phyloP scores from a whole-genome alignment of 495 filamentous ascomycete species.

The Trichoderma orchidacearum region DNA sequence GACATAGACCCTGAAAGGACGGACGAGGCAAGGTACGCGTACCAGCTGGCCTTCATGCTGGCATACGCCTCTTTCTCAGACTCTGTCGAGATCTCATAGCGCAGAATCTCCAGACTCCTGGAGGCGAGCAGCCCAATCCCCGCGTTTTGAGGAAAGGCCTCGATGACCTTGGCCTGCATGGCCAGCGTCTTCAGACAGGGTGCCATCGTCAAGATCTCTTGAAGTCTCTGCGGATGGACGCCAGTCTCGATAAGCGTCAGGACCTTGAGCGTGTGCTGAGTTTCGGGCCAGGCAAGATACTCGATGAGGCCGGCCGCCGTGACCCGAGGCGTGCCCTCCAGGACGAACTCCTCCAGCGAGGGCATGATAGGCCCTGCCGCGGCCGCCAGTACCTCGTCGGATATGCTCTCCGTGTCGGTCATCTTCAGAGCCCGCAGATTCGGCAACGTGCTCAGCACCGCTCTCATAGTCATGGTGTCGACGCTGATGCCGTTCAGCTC shows the following conservation, averaged over 20 bases:
- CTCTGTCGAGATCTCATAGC: constrained; percentile 68
- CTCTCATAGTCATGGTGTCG: constrained; percentile 57
- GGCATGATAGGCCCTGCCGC: constrained; percentile 54
- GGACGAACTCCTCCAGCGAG: constrained; percentile 49
- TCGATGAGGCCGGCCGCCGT: constrained; percentile 53
- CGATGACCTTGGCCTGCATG: constrained; percentile 50
- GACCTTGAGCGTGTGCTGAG: constrained; percentile 37
- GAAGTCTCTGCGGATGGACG: constrained; percentile 45
- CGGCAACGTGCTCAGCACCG: constrained; percentile 51
- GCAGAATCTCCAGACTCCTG: constrained; percentile 48
- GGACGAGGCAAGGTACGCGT: constrained; percentile 72
- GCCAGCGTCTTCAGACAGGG: constrained; percentile 50
- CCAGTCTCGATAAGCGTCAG: constrained; percentile 57
- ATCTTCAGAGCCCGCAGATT: constrained; percentile 60
- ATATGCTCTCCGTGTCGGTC: constrained; percentile 49
- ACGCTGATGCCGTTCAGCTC: constrained; percentile 61
- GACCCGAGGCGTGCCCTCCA: constrained; percentile 54
- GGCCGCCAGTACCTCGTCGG: constrained; percentile 57
- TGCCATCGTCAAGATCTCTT: constrained; percentile 48
- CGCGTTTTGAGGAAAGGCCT: constrained; percentile 45
- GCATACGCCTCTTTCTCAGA: constrained; percentile 39
- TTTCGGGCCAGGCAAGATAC: constrained; percentile 40
- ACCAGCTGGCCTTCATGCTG: constrained; percentile 55
- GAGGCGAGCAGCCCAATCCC: constrained; percentile 51
- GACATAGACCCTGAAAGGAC: constrained; percentile 65